These are phyloP conservation scores for Melanomma pulvis-pyrius DNA, from an alignment of 495 filamentous ascomycete genomes.

Conservation along the genomic window DNA sequence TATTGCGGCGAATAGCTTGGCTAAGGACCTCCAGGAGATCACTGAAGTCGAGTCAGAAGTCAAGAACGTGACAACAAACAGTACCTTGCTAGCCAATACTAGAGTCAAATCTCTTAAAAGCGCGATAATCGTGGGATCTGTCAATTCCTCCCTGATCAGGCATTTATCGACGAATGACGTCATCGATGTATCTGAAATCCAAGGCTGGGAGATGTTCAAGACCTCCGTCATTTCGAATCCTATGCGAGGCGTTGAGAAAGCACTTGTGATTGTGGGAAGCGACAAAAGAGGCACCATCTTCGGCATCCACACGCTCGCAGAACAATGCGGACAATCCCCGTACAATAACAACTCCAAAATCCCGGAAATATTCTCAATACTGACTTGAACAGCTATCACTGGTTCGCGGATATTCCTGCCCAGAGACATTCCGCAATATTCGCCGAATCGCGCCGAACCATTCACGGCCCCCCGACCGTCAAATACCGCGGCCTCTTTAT, in stretches of 20 bases:
- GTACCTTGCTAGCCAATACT: not conserved
- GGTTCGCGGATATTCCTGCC: constrained; percentile 25
- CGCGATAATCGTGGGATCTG: constrained; percentile 18
- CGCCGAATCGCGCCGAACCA: constrained; percentile 1
- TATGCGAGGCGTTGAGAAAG: constrained; percentile 3
- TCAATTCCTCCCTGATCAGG: constrained; percentile 14
- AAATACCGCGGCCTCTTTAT: constrained; percentile 33
- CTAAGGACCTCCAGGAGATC: constrained; percentile 10
- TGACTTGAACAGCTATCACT: constrained; percentile 5
- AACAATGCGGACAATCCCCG: constrained; percentile 29
- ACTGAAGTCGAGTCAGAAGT: constrained; percentile 7
- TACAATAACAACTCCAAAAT: not conserved
- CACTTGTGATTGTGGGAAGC: constrained; percentile 28
- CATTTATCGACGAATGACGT: not conserved
- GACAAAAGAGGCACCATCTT: constrained; percentile 28
- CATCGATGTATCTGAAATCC: constrained; percentile 18
- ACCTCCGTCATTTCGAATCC: constrained; percentile 13
- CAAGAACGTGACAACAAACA: constrained; percentile 8
- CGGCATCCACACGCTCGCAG: constrained; percentile 27
- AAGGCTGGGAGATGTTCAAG: constrained; percentile 30
- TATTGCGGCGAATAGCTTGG: constrained; percentile 18
- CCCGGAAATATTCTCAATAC: not conserved
- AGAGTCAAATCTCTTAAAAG: not conserved
- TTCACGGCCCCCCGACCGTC: constrained; percentile 18
- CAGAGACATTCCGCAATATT: constrained; percentile 22